Evolutionary conservation across 768 basidiomycete species (phyloP), one percentile per base, ranked within the genome.

Genomic region (Calocybe indica): DNA sequence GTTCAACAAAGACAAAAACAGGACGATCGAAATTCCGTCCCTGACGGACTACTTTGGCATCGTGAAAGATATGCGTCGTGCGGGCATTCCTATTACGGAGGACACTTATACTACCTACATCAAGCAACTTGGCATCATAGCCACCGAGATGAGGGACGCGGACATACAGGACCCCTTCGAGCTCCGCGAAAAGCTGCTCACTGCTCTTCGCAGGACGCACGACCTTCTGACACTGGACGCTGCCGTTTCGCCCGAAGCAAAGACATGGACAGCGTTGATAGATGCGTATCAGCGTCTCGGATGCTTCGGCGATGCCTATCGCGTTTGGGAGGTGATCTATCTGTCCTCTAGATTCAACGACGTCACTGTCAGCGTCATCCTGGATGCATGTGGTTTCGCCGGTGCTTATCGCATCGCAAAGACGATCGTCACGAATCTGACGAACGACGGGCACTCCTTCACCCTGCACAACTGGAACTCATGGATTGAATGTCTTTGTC

Each of bases 401-500:
- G 67, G 72, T 3, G 72, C 79, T 8, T 61, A 70, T 53, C 66
- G 65, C 14, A 65, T 76, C 12, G 88, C 82, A 0, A 68, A 67
- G 44, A 70, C 73, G 38, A 76, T 88, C 33, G 77, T 79, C 65
- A 52, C 60, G 30, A 79, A 76, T 58, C 69, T 85, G 42, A 62
- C 63, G 29, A 70, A 63, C 44, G 70, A 70, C 40, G 72, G 69
- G 15, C 88, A 76, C 59, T 57, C 52, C 34, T 68, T 87, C 46
- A 83, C 85, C 58, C 56, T 70, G 51, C 76, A 79, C 44, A 85
- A 88, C 57, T 92, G 91, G 88, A 82, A 88, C 49, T 74, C 81
- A 0, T 90, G 83, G 72, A 62, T 96, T 13, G 92, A 96, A 64
- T 90, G 86, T 58, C 74, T 95, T n/a, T 90, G 88, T 57, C 76